Evolutionary conservation across 306 rosid species (phyloP).

Genomic region (Vigna reflexopilosa): DNA sequence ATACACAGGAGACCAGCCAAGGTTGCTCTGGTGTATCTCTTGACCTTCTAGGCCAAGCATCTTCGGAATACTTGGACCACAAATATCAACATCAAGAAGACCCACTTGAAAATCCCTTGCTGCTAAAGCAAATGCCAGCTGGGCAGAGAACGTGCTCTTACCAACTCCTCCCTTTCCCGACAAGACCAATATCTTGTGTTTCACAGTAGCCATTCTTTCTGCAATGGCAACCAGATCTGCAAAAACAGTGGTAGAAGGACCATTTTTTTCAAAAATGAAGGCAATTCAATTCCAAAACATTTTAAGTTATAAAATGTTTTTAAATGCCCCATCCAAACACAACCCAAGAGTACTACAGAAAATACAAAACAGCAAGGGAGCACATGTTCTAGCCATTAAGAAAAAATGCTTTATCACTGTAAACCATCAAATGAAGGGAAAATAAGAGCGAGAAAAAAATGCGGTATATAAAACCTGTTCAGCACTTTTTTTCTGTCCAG

Average conservation of each 20-base stretch:
- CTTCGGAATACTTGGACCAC: constrained; percentile 98
- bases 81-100: constrained; percentile 92
- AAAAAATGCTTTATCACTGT: constrained; percentile 7
- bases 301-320: neutral
- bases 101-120: constrained; percentile 91
- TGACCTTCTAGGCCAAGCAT: constrained; percentile 96
- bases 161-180: constrained; percentile 99
- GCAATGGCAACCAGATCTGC: constrained; percentile 83
- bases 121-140: constrained; percentile 87
- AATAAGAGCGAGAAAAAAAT: neutral
- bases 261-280: neutral
- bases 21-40: constrained; percentile 93
- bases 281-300: neutral
- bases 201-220: constrained; percentile 93
- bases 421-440: constrained; percentile 18
- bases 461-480: neutral
- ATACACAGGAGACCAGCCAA: constrained; percentile 97
- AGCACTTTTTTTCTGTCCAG: neutral
- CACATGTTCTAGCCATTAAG: neutral
- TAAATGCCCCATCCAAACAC: neutral
- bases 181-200: constrained; percentile 86
- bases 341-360: neutral
- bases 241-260: constrained; percentile 35
- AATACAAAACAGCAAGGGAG: neutral
- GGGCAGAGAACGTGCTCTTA: constrained; percentile 95